Evolutionary conservation across 768 basidiomycete genomes (phyloP).

Genomic region (Suillus placidus): DNA sequence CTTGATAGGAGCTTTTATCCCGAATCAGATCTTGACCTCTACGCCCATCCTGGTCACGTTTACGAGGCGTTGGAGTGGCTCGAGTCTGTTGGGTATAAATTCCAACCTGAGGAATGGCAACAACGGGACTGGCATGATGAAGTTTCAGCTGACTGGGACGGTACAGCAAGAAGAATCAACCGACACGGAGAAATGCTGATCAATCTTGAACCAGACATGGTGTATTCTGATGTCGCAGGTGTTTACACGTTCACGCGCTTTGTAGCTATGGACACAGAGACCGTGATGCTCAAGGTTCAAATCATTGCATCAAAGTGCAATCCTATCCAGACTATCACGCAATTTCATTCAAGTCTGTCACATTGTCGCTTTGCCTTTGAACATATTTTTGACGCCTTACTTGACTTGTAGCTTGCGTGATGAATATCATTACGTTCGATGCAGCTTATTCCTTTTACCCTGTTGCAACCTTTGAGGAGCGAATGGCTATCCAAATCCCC

Average conservation of each 20-base stretch:
- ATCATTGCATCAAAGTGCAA: constrained; percentile 37
- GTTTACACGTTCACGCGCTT: constrained; percentile 31
- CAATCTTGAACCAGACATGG: neutral
- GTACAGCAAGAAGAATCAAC: constrained; percentile 14
- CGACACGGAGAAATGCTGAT: neutral
- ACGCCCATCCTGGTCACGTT: constrained; percentile 38
- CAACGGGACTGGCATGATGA: constrained; percentile 18
- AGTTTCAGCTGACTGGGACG: constrained; percentile 21
- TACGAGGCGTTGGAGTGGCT: constrained; percentile 38
- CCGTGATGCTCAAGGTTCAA: constrained; percentile 38
- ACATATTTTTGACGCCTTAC: neutral
- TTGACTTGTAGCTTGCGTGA: constrained; percentile 40
- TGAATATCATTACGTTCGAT: constrained; percentile 47
- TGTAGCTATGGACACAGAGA: neutral
- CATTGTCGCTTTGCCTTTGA: neutral
- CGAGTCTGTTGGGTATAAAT: constrained; percentile 34
- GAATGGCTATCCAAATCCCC: constrained; percentile 25
- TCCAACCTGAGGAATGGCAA: constrained; percentile 12
- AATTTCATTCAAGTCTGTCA: constrained; percentile 51
- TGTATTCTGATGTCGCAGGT: constrained; percentile 6
- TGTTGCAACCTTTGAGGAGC: constrained; percentile 40
- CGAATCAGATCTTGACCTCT: constrained; percentile 55
- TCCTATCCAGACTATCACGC: constrained; percentile 41
- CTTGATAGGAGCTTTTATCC: constrained; percentile 47
- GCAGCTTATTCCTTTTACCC: constrained; percentile 47